Evolutionary conservation across 345 rosid genomes (phyloP), one percentile per base, ranked within the genome.

Genomic region (Eucalyptus tenuipes): DNA sequence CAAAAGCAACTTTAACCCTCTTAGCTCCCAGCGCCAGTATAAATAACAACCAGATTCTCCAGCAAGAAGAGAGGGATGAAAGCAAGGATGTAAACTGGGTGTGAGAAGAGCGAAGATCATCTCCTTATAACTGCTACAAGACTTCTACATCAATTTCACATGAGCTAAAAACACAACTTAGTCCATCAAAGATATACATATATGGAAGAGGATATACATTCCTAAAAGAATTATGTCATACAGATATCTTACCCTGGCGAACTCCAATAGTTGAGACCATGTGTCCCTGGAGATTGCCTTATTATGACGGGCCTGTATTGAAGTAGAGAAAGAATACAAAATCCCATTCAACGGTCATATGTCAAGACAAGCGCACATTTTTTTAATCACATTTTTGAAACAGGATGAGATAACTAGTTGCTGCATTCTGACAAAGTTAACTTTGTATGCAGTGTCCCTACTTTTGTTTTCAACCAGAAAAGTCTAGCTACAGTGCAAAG

Each of bases 251-350:
- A 97, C 99, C 96, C 95, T 94, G 57, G 95, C 93, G 90, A 98
- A 97, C 93, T 96, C 99, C 93, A 96, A 90, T 25, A 97, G 96
- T 89, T 97, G 99, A 92, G 98, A 92, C 99, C 99, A 97, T 59
- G 99, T 97, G 91, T 97, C 99, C 94, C 97, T 91, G 22, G 99
- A 95, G 90, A 97, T 97, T 33, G 98, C 99, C 93, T 97, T 97
- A 91, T 97, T 97, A 91, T 97, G 99, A 87, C 95, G 95, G 91
- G 97, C 99, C 99, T 98, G 94, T 86, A 79, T 86, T 48, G 68
- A 92, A 45, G 50, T 15, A 71, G 66, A 92, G 86, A 88, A 61
- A 49, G 89, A 91, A 68, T 13, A 37, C 64, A 18, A 44, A 50
- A 18, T n/a, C 10, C 87, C 40, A 50, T 55, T 86, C 49, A 86